Base-by-base conservation (phyloP, 306 rosid species). In the Lagenaria siceraria region DNA sequence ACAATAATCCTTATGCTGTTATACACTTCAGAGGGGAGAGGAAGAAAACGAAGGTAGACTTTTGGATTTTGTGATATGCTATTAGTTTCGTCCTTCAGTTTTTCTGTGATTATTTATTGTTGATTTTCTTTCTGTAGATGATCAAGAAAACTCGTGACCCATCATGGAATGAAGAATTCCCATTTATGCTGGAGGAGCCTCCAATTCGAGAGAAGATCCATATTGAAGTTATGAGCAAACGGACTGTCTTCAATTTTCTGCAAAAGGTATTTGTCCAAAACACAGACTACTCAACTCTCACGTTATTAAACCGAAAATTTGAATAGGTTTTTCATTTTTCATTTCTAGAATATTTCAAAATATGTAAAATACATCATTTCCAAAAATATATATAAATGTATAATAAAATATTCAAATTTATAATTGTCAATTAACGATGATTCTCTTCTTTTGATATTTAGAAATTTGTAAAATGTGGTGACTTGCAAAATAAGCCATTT, bases 161-260 rank as follows among this genome's bases (percentile, higher is more conserved):
- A 0, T 81, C 62, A 31, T 95, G 98, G 98, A 90, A 88, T 36
- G 98, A 95, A 86, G 97, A 92, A 69, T 92, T 90, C 79, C 86
- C 88, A 21, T 95, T 90, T 72, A 86, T 95, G 97, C 90, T 92
- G 10, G 97, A 95, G 81, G 96, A 92, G 84, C 87, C 97, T 85
- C 98, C 98, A 60, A 80, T 83, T 31, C 80, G 84, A 42, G 97
- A 92, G 77, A 95, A 95, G 88, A 88, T 95, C 65, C 87, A 58
- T 78, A 83, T 95, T 59, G 92, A 92, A 81, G 92, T 95, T 61
- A 24, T 84, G 82, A 90, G 95, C 89, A 92, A 81, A 87, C 82
- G 90, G 59, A 87, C 83, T 31, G 74, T 60, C 71, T 65, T 95
- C 12, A 80, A 88, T 64, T 85, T 92, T 79, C 82, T 78, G 29